These are phyloP conservation scores for Dicorynia guianensis DNA, from an alignment of 306 rosid species.

Conservation along the genomic window DNA sequence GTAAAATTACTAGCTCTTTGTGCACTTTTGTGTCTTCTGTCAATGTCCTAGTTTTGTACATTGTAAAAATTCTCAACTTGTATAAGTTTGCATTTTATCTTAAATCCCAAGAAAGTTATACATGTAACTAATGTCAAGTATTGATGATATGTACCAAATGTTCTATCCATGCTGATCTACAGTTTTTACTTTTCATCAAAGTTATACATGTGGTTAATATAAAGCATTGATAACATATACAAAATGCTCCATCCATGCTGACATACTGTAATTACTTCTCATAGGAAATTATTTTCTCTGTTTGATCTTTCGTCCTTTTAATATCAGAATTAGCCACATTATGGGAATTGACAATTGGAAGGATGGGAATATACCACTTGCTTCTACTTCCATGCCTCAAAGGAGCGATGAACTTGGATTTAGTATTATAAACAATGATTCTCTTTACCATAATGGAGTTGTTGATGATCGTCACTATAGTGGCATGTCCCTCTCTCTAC, in stretches of 20 bases:
- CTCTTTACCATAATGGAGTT: constrained; percentile 13
- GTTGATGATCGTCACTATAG: constrained; percentile 5
- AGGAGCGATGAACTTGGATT: constrained; percentile 29
- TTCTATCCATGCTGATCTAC: background rate
- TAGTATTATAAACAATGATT: background rate
- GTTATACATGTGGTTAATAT: too few species aligned
- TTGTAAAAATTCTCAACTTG: background rate
- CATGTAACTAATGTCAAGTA: background rate
- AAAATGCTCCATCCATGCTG: too few species aligned
- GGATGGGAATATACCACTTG: background rate
- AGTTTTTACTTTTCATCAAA: background rate
- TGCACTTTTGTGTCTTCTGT: too few species aligned
- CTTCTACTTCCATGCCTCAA: constrained; percentile 36
- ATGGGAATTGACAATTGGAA: constrained; percentile 2
- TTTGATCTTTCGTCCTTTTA: background rate
- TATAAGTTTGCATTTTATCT: constrained; percentile 1
- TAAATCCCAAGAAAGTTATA: background rate
- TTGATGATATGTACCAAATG: background rate
- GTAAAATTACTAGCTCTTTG: background rate
- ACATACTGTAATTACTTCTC: background rate
- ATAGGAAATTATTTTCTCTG: background rate
- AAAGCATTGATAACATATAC: too few species aligned
- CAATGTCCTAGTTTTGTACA: background rate
- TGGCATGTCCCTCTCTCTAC: constrained; percentile 4
- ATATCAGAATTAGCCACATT: background rate